phyloP scores from a whole-genome alignment of 2,329 filamentous ascomycete genomes.

The Hymenoscyphus infarciens region DNA sequence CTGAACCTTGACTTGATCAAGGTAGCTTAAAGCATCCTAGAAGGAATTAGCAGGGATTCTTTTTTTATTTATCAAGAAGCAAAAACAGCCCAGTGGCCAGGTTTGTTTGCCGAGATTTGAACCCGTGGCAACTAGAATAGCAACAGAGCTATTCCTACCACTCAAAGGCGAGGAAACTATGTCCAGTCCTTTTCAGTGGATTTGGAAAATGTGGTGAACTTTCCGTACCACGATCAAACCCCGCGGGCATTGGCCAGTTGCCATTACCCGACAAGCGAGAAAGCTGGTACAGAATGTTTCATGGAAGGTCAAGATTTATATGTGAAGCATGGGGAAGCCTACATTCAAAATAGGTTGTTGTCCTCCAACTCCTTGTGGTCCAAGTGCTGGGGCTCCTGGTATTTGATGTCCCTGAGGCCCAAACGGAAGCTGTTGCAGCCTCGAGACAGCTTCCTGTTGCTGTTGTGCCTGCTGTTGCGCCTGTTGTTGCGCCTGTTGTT shows the following conservation, averaged over 20 bases:
- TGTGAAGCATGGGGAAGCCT: slow-evolving; percentile 32
- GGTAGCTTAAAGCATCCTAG: slow-evolving; percentile 82
- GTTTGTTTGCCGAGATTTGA: neutral
- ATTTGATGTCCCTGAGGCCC: slow-evolving; percentile 37
- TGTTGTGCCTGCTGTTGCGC: slow-evolving; percentile 39
- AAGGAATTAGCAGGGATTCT: slow-evolving; percentile 17
- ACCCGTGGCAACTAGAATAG: neutral
- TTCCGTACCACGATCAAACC: neutral
- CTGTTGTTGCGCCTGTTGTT: slow-evolving; percentile 33
- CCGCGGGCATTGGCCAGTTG: neutral
- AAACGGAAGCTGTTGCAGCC: slow-evolving; percentile 61
- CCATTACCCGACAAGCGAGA: neutral
- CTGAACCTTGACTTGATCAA: slow-evolving; percentile 97
- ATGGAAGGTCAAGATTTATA: slow-evolving; percentile 1
- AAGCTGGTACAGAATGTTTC: neutral
- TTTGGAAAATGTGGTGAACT: neutral
- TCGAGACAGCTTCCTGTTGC: slow-evolving; percentile 45
- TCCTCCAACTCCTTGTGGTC: slow-evolving; percentile 51
- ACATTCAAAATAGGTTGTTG: slow-evolving; percentile 82
- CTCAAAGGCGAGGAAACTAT: neutral
- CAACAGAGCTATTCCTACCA: neutral
- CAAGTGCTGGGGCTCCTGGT: slow-evolving; percentile 48
- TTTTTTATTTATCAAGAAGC: neutral
- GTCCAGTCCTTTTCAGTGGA: neutral
- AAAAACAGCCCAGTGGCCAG: neutral